These are phyloP conservation scores for Sugiyamaella lignohabitans DNA, from an alignment of 805 yeast species.

Conservation along the genomic window DNA sequence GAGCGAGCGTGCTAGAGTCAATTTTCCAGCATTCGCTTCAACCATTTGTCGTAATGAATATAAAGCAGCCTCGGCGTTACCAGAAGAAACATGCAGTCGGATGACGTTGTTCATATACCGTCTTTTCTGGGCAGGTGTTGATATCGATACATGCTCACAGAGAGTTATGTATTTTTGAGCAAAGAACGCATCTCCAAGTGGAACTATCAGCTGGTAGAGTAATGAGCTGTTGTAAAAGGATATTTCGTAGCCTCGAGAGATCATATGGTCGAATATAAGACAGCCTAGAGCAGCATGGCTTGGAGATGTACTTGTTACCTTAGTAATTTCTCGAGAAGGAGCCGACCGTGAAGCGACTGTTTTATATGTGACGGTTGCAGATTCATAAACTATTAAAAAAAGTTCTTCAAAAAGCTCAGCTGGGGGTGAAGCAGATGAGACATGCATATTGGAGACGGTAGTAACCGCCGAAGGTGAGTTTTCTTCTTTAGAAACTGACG, in stretches of 20 bases:
- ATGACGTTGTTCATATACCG: neutral
- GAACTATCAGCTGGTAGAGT: neutral
- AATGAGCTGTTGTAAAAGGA: neutral
- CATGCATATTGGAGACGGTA: no score
- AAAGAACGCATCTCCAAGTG: neutral
- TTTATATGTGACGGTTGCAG: neutral
- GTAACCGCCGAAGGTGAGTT: no score
- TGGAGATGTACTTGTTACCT: neutral
- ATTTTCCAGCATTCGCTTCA: conserved; percentile 20
- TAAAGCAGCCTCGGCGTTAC: conserved; percentile 5
- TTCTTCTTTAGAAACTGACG: no score
- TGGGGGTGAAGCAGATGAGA: neutral
- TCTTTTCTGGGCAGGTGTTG: neutral
- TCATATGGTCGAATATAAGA: neutral
- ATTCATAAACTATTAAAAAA: neutral
- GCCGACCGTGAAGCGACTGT: neutral
- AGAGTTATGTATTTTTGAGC: neutral
- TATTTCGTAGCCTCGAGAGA: neutral
- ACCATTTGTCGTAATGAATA: conserved; percentile 13
- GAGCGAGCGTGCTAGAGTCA: conserved; percentile 10
- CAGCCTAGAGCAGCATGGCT: neutral
- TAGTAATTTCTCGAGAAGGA: neutral
- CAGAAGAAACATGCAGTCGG: neutral
- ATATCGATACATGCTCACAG: neutral
- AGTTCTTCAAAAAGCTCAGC: neutral